Conservation (phyloP, 164 flowering plant species). For the Euptelea pleiosperma region DNA sequence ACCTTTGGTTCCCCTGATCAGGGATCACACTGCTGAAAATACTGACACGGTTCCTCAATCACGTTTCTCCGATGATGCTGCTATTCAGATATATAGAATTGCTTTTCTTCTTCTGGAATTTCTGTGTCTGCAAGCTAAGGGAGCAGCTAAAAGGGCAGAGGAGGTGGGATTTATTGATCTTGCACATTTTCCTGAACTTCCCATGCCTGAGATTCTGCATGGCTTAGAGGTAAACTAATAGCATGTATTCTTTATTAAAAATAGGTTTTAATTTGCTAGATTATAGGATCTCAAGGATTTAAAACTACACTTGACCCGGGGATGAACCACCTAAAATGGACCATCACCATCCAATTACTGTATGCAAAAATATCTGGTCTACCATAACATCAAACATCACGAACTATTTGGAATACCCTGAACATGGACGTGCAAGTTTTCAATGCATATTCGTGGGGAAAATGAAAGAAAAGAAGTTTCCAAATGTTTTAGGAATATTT, state of each 20-base stretch:
- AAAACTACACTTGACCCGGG: background rate
- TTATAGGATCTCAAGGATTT: background rate
- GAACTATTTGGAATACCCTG: no score
- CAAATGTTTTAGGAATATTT: background rate
- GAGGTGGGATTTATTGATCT: slow-evolving; percentile 85
- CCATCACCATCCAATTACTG: background rate
- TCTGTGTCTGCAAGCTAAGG: slow-evolving; percentile 77
- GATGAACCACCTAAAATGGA: no score
- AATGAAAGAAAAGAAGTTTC: background rate
- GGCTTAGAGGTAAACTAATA: slow-evolving; percentile 72
- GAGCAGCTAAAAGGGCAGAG: slow-evolving; percentile 72
- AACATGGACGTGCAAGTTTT: background rate
- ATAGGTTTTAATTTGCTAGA: background rate
- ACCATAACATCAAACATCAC: background rate
- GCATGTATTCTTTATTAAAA: background rate
- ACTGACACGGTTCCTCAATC: slow-evolving; percentile 29
- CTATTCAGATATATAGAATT: slow-evolving; percentile 68
- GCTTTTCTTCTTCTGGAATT: slow-evolving; percentile 69
- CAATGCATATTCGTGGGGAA: background rate
- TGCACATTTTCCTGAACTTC: slow-evolving; percentile 92
- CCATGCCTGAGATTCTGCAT: slow-evolving; percentile 93
- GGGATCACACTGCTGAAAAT: slow-evolving; percentile 31
- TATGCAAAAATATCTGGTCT: background rate
- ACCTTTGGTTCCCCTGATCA: slow-evolving; percentile 30
- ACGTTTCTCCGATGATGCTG: slow-evolving; percentile 56